Conservation (phyloP, 2,329 filamentous ascomycete genomes). For the Plectosphaerella plurivora region DNA sequence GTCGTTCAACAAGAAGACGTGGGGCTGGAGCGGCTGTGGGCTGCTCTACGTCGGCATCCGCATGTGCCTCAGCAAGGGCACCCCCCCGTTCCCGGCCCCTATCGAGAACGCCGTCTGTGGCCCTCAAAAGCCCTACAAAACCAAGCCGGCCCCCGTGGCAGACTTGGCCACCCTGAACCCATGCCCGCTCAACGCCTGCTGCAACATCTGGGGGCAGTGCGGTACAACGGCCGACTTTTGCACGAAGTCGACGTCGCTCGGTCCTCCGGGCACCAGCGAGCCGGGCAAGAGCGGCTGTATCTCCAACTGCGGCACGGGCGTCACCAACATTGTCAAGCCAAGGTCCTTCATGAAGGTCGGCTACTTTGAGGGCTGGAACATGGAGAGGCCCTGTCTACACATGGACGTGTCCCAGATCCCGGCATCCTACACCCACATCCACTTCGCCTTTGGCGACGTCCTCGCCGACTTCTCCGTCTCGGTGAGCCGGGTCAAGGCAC, state of each 20-base stretch:
- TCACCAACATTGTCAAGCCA: slow-evolving; percentile 4
- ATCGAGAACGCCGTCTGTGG: not conserved
- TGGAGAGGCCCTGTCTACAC: slow-evolving; percentile 19
- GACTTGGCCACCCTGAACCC: slow-evolving; percentile 17
- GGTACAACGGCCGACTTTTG: slow-evolving; percentile 40
- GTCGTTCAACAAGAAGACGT: not conserved
- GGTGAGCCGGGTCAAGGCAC: too few relatives aligned
- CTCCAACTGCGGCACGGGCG: slow-evolving; percentile 7
- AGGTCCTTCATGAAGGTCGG: slow-evolving; percentile 11
- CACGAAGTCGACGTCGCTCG: slow-evolving; percentile 19
- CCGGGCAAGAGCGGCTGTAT: slow-evolving; percentile 12
- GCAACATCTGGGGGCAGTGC: slow-evolving; percentile 37
- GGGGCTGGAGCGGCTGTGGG: slow-evolving; percentile 2
- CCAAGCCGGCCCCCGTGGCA: not conserved
- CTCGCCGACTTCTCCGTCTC: slow-evolving; percentile 4
- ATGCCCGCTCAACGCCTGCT: slow-evolving; percentile 23
- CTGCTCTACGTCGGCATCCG: not conserved
- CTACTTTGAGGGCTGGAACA: slow-evolving; percentile 29
- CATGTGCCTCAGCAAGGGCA: not conserved
- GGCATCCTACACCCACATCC: slow-evolving; percentile 6
- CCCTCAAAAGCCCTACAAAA: too few relatives aligned
- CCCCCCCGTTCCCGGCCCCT: not conserved
- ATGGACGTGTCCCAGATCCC: slow-evolving; percentile 17
- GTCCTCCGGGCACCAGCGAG: slow-evolving; percentile 8
- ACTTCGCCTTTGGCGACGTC: slow-evolving; percentile 3